Base-by-base conservation (phyloP, 2,329 filamentous ascomycete genomes). In the Botryotinia calthae region DNA sequence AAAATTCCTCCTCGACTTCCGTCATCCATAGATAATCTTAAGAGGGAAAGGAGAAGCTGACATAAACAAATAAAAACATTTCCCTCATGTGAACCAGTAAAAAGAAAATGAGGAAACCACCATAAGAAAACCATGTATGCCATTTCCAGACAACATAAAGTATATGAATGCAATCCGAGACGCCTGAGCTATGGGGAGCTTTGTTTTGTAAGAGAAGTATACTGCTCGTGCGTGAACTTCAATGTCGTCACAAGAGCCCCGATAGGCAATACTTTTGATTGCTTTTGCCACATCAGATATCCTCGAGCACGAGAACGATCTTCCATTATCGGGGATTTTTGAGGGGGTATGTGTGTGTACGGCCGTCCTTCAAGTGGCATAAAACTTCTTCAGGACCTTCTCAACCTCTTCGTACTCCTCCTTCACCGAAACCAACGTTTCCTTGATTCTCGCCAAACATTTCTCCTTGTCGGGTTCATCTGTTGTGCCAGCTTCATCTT, bases 321-420 rank as follows among this genome's bases (percentile, higher is more conserved):
- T 37, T 67, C 65, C 65, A 42, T 42, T 48, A 67, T 42, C n/a
- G 62, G 51, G 62, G 40, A 20, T 42, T 48, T 61, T 65, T 58
- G 51, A 59, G 51, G 37, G 64, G 51, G 46, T 59, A 37, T 59
- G 58, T 61, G 40, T 58, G 51, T 54, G 25, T 51, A 22, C 16
- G 28, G 6, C 56, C 71, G 51, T 70, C 51, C 44, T 66, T 66
- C 70, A 71, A 48, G 65, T 76, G 66, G 71, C 78, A 73, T 77
- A 81, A 75, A 81, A 81, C 73, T 77, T 88, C 87, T 74, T 86
- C 83, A 99, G 87, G 73, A 89, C 86, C 76, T 84, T 86, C 82
- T 95, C 90, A 68, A 92, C 92, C 71, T 93, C 90, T 64, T 85
- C 82, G 82, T 94, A 97, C 79, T 97, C 94, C 74, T 85, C 82